Base-by-base conservation (phyloP, 208 protist species). In the Trypanosomatidae sp. region DNA sequence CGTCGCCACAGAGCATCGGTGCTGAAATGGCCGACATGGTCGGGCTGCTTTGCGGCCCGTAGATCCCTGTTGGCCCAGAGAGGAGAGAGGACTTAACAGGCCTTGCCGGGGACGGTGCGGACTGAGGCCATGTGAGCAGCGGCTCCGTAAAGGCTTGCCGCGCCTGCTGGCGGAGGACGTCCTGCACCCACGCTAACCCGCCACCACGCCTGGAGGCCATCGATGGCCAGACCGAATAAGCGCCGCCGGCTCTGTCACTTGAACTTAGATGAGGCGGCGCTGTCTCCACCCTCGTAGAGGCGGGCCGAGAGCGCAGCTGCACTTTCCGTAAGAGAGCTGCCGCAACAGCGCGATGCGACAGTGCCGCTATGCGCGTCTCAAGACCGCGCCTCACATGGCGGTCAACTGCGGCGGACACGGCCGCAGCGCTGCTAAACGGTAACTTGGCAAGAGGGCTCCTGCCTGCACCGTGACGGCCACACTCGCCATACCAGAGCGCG, bases 111-210 rank as follows among this genome's bases (percentile, higher is more conserved):
- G 39, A 50, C 36, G 53, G 17, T 55, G 25, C 41, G 55, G 33
- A 8, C 17, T 25, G 69, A 6, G 5, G 6, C 68, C 30, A 55
- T n/a, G 39, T 15, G 9, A 80, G 75, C 36, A 25, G 69, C 62
- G 75, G 75, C 69, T 80, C 64, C 8, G n/a, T 25, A 47, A 80
- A 74, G 44, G 69, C 65, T 50, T 25, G 60, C 30, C 6, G 39
- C 17, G 49, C 58, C 65, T 80, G 75, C 39, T 75, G 53, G 39
- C 33, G 55, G 55, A 74, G 47, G 12, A 50, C 55, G 13, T 56
- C 49, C 62, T 74, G 69, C 69, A 80, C 69, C 75, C 75, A 80
- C 64, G 43, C 75, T 30, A 80, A 7, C 55, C 69, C 75, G 0
- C 30, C 58, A 9, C 55, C 47, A 22, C 55, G 52, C 36, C 22